A percentile compares a stretch with the other conserved stretches of the same genome.
Evolutionary conservation across 331 rosid genomes (phyloP).

Genomic region (Ulmus americana): DNA sequence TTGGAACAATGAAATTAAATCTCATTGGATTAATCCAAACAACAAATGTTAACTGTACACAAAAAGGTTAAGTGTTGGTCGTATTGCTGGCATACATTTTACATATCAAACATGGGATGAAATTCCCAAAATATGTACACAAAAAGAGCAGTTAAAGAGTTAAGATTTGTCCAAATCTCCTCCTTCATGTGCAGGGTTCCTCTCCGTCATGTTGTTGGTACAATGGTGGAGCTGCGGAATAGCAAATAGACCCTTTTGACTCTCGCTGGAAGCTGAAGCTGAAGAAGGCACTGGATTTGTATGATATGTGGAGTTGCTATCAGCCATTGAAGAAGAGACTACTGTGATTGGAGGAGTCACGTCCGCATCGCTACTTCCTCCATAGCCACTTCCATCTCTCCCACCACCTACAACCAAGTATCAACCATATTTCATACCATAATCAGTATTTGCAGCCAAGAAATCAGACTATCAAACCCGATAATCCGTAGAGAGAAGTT

Average conservation of each 20-base stretch:
- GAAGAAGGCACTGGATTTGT: conserved; percentile 27
- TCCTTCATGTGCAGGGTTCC: conserved; percentile 28
- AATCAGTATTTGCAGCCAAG: not conserved
- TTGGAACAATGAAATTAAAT: too few relatives aligned
- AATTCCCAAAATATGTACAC: too few relatives aligned
- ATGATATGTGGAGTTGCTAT: conserved; percentile 21
- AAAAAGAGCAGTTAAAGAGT: not conserved
- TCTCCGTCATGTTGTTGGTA: conserved; percentile 41
- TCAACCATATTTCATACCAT: not conserved
- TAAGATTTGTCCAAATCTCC: conserved; percentile 39
- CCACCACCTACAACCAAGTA: conserved; percentile 37
- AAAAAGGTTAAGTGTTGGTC: too few relatives aligned
- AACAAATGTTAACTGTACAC: too few relatives aligned
- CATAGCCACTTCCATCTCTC: conserved; percentile 47
- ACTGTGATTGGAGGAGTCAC: conserved; percentile 33
- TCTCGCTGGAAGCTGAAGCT: conserved; percentile 16
- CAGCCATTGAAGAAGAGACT: conserved; percentile 25
- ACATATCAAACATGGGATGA: not conserved
- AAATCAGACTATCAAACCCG: not conserved
- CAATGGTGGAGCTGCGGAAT: conserved; percentile 58
- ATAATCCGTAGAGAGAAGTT: not conserved
- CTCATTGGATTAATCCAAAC: too few relatives aligned
- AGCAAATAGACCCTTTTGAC: conserved; percentile 41
- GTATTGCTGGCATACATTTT: not conserved
- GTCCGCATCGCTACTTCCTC: conserved; percentile 46